A percentile compares a stretch with the other conserved stretches of the same genome.
Evolutionary conservation across 208 protist genomes (phyloP).

Genomic region (Wallacemonas sp.): DNA sequence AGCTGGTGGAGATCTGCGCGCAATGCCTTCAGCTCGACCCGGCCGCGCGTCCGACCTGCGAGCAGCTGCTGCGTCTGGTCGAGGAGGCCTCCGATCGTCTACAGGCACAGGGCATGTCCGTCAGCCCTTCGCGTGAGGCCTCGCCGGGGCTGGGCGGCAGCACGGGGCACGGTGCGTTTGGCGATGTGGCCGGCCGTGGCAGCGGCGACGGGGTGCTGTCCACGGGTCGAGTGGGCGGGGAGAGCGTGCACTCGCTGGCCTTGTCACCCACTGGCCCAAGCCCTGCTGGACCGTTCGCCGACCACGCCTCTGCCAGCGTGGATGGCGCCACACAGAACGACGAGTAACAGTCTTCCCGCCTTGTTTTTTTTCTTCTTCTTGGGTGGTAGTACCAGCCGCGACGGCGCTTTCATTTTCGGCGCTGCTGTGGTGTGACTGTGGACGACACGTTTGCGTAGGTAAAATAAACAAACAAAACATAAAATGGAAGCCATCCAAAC

Average conservation of each 20-base stretch:
- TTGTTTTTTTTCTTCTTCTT: neutral
- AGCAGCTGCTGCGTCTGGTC: constrained; percentile 67
- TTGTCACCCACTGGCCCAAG: neutral
- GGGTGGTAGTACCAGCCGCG: no score
- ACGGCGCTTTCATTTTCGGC: no score
- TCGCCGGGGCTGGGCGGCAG: neutral
- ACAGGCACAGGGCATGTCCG: constrained; percentile 27
- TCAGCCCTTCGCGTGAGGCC: constrained; percentile 4
- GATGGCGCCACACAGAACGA: neutral
- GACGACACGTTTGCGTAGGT: no score
- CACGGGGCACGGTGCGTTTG: neutral
- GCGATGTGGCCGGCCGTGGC: neutral
- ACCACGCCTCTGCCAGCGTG: neutral
- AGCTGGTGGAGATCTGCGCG: constrained; percentile 60
- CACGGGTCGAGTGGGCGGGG: neutral
- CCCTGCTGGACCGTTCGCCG: neutral
- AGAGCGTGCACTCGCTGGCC: constrained; percentile 3
- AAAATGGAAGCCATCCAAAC: no score
- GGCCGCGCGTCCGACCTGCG: constrained; percentile 66
- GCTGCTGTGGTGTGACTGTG: no score
- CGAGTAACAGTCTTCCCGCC: neutral
- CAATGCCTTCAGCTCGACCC: constrained; percentile 64
- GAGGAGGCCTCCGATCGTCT: constrained; percentile 48
- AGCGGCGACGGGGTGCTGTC: neutral
- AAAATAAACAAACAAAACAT: no score